A percentile compares a stretch with the other conserved stretches of the same genome.
phyloP scores from a whole-genome alignment of 179 eudicot genomes.

The Corrigiola litoralis region DNA sequence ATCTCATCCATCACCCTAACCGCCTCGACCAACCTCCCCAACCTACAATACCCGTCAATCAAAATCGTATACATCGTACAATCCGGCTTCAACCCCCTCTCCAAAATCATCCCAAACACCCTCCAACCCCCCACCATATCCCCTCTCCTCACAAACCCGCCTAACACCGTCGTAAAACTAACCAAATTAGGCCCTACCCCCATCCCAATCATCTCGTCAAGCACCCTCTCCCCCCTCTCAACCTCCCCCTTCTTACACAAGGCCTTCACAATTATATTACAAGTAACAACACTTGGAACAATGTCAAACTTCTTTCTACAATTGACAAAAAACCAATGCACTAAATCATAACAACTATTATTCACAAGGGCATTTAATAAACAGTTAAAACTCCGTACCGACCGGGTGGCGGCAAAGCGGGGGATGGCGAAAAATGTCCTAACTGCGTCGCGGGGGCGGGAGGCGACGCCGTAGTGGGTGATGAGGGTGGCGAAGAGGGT shows the following conservation, averaged over 20 bases:
- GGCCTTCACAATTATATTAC: conserved; percentile 66
- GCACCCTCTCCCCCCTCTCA: conserved; percentile 45
- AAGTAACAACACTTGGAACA: conserved; percentile 62
- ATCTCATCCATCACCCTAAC: conserved; percentile 82
- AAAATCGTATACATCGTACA: conserved; percentile 64
- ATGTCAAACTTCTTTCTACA: conserved; percentile 42
- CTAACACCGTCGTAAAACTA: conserved; percentile 59
- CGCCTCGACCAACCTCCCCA: conserved; percentile 57
- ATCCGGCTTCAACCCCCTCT: conserved; percentile 78
- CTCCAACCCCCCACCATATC: conserved; percentile 59
- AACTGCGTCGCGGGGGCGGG: conserved; percentile 55
- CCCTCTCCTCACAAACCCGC: conserved; percentile 52
- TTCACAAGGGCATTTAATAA: conserved; percentile 57
- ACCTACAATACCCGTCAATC: conserved; percentile 76
- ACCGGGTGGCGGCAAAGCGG: conserved; percentile 42
- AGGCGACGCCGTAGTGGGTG: conserved; percentile 62
- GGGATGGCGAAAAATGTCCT: conserved; percentile 41
- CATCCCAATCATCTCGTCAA: conserved; percentile 73
- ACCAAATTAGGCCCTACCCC: conserved; percentile 74
- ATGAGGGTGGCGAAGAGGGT: conserved; percentile 50
- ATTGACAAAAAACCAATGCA: conserved; percentile 48
- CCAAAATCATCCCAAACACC: conserved; percentile 61
- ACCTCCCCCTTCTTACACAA: conserved; percentile 64
- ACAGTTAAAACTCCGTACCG: conserved; percentile 70
- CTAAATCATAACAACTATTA: conserved; percentile 53